These are phyloP conservation scores for Skeletonema menzelii DNA, from an alignment of 108 stramenopile species.

Conservation along the genomic window DNA sequence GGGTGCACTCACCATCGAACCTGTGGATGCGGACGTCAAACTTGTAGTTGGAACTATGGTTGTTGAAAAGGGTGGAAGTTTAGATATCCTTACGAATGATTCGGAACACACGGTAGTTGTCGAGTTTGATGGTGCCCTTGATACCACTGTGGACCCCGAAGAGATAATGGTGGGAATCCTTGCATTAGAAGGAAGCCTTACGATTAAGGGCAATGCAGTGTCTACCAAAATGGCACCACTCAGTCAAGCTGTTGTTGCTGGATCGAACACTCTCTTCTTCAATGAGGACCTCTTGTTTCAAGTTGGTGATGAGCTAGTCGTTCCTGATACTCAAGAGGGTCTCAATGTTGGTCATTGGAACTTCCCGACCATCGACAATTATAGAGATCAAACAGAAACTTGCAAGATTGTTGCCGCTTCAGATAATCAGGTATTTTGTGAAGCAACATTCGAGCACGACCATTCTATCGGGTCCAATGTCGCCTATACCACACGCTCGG, in stretches of 20 bases:
- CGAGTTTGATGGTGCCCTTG: conserved; percentile 9
- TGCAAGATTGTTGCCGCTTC: neutral
- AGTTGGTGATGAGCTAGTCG: conserved; percentile 13
- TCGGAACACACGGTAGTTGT: conserved; percentile 8
- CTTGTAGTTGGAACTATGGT: neutral
- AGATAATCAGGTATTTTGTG: conserved; percentile 1
- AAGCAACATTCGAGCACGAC: neutral
- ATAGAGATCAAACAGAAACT: conserved; percentile 10
- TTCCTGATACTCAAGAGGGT: conserved; percentile 25
- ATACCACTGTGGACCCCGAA: neutral
- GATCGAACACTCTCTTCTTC: neutral
- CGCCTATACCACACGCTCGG: conserved; percentile 11
- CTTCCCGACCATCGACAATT: neutral
- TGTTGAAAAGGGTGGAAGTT: neutral
- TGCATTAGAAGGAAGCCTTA: conserved; percentile 5
- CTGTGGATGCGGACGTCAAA: neutral
- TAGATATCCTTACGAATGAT: neutral
- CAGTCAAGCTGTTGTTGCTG: neutral
- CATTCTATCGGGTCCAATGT: conserved; percentile 10
- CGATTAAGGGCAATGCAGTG: conserved; percentile 1
- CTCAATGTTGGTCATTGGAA: conserved; percentile 22
- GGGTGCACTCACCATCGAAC: conserved; percentile 7
- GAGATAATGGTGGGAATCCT: conserved; percentile 13
- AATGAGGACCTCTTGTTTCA: neutral
- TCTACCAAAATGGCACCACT: conserved; percentile 9